Conservation (phyloP, 179 eudicot species). For the Vitellaria paradoxa region DNA sequence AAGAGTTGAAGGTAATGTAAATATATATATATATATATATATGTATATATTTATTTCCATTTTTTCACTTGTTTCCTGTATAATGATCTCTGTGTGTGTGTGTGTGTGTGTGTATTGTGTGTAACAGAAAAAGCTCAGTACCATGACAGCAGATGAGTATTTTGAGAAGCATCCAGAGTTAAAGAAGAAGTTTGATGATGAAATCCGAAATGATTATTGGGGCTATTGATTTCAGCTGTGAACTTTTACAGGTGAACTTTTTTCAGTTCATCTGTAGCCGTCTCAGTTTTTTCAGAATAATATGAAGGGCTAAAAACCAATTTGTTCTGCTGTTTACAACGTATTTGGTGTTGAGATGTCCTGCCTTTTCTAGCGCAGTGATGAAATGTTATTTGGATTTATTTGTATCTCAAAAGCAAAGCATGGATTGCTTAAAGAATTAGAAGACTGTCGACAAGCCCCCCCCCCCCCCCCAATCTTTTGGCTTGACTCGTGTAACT, state of each 20-base stretch:
- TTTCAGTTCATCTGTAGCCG: conserved; percentile 6
- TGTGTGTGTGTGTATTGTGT: neutral
- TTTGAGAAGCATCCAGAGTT: conserved; percentile 93
- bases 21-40: too few species aligned
- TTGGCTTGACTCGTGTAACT: too few species aligned
- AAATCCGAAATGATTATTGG: conserved; percentile 96
- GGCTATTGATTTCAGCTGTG: conserved; percentile 46
- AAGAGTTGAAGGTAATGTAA: conserved; percentile 70
- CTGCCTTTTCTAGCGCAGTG: too few species aligned
- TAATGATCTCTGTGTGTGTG: too few species aligned
- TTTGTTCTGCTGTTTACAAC: neutral
- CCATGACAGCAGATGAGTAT: conserved; percentile 99
- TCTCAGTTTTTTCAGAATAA: conserved; percentile 3
- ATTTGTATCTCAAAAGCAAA: too few species aligned
- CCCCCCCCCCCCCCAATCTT: too few species aligned
- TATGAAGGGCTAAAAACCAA: neutral
- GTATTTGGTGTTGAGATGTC: too few species aligned
- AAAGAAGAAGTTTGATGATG: conserved; percentile 95
- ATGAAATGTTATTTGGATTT: too few species aligned
- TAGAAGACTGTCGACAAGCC: too few species aligned
- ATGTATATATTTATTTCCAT: neutral
- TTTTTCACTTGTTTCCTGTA: neutral
- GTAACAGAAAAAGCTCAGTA: conserved; percentile 68
- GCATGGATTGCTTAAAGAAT: too few species aligned
- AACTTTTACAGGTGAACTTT: neutral